These are phyloP conservation scores for Paramecium sexaurelia DNA, from an alignment of 73 alveolate species.

Conservation along the genomic window DNA sequence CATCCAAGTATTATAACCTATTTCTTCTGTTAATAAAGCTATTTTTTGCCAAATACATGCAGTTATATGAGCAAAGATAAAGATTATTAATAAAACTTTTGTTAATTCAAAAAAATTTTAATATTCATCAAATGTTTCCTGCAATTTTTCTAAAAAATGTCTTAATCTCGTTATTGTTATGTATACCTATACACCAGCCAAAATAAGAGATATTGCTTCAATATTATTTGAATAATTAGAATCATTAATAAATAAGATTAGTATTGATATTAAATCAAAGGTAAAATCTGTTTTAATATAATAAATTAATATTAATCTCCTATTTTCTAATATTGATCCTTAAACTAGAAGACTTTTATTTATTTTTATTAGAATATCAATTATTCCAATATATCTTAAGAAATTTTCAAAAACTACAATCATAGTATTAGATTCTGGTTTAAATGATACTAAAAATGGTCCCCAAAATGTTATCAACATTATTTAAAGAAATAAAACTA, in stretches of 20 bases:
- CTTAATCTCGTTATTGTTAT: neutral
- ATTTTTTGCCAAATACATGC: slow-evolving; percentile 41
- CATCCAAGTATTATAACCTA: slow-evolving; percentile 1
- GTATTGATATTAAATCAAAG: neutral
- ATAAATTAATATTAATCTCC: neutral
- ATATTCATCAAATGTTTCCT: slow-evolving; percentile 25
- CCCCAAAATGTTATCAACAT: slow-evolving; percentile 23
- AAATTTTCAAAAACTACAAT: neutral
- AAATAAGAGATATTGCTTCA: neutral
- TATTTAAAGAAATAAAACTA: slow-evolving; percentile 4
- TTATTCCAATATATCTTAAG: neutral
- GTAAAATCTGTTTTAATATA: neutral
- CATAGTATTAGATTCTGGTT: neutral
- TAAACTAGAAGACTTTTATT: neutral
- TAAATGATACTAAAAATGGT: neutral
- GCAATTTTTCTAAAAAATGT: slow-evolving; percentile 1
- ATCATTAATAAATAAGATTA: neutral
- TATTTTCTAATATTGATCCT: slow-evolving; percentile 6
- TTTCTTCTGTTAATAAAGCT: neutral
- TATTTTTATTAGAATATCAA: slow-evolving; percentile 1
- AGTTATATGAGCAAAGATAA: slow-evolving; percentile 19
- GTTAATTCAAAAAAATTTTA: slow-evolving; percentile 10
- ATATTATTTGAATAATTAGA: neutral
- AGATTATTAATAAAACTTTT: neutral
- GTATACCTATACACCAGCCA: neutral